Evolutionary conservation across 495 filamentous ascomycete genomes (phyloP).

Genomic region (Talaromyces thailandensis): DNA sequence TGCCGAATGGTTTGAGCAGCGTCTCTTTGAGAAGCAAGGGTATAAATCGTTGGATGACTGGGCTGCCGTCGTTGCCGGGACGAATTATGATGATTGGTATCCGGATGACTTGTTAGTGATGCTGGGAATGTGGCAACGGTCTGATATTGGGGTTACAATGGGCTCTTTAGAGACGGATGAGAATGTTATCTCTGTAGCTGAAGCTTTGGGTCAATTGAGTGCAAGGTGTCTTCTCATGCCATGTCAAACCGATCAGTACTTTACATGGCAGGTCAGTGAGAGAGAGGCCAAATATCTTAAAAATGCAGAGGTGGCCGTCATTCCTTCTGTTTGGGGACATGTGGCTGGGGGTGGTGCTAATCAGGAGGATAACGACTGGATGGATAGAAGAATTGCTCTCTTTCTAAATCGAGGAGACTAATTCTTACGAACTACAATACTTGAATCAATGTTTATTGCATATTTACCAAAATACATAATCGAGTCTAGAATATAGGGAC

Average conservation of each 20-base stretch:
- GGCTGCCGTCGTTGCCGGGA: constrained; percentile 45
- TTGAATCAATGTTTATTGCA: not conserved
- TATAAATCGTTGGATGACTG: constrained; percentile 51
- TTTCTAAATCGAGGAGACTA: constrained; percentile 13
- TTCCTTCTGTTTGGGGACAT: constrained; percentile 57
- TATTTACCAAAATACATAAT: not conserved
- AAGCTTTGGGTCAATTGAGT: constrained; percentile 45
- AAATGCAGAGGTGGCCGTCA: constrained; percentile 36
- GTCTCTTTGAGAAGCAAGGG: constrained; percentile 42
- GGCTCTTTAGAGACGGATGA: constrained; percentile 12
- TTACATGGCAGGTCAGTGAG: constrained; percentile 49
- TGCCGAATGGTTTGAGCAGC: constrained; percentile 54
- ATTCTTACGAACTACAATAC: not conserved
- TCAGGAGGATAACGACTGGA: constrained; percentile 48
- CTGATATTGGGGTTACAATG: constrained; percentile 32
- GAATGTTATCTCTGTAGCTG: constrained; percentile 40
- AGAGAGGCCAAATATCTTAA: constrained; percentile 40
- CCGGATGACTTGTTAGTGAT: constrained; percentile 53
- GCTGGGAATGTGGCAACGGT: constrained; percentile 57
- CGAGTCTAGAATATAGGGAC: not conserved
- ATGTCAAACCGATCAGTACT: constrained; percentile 55
- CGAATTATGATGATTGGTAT: constrained; percentile 29
- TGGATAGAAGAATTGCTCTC: constrained; percentile 41
- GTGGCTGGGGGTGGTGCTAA: constrained; percentile 45
- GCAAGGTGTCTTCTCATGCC: constrained; percentile 51